Conservation (phyloP, 768 basidiomycete species). For the Lepiota venenata region DNA sequence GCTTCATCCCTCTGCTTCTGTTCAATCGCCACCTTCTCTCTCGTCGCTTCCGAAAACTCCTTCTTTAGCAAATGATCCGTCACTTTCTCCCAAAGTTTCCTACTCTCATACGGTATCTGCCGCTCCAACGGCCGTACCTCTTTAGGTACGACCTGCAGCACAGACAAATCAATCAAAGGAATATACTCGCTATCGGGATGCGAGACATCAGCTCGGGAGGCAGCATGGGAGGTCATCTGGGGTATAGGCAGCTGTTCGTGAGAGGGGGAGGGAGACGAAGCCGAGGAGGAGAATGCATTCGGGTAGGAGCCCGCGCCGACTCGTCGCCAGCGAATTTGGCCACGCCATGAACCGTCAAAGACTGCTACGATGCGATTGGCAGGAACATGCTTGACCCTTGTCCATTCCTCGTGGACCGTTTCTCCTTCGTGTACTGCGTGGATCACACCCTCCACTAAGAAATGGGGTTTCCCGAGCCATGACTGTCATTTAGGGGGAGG, state of each 20-base stretch:
- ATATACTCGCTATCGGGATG: constrained; percentile 50
- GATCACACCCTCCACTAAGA: constrained; percentile 84
- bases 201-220: constrained; percentile 43
- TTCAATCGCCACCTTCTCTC: constrained; percentile 88
- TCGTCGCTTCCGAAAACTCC: constrained; percentile 89
- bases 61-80: constrained; percentile 74
- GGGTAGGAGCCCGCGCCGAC: constrained; percentile 45
- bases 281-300: constrained; percentile 34
- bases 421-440: constrained; percentile 73
- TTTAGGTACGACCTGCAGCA: constrained; percentile 76
- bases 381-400: constrained; percentile 89
- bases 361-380: constrained; percentile 69
- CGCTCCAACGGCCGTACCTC: constrained; percentile 74
- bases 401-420: constrained; percentile 66
- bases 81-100: constrained; percentile 84
- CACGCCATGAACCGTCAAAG: constrained; percentile 89
- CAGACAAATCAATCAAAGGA: constrained; percentile 74
- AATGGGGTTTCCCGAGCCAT: constrained; percentile 89
- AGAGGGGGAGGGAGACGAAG: constrained; percentile 47
- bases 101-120: constrained; percentile 79
- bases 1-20: constrained; percentile 90
- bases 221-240: constrained; percentile 30
- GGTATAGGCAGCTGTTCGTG: constrained; percentile 38
- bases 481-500: constrained; percentile 58
- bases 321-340: constrained; percentile 75